Base-by-base conservation (phyloP, 306 rosid species). In the Pachyrhizus erosus region DNA sequence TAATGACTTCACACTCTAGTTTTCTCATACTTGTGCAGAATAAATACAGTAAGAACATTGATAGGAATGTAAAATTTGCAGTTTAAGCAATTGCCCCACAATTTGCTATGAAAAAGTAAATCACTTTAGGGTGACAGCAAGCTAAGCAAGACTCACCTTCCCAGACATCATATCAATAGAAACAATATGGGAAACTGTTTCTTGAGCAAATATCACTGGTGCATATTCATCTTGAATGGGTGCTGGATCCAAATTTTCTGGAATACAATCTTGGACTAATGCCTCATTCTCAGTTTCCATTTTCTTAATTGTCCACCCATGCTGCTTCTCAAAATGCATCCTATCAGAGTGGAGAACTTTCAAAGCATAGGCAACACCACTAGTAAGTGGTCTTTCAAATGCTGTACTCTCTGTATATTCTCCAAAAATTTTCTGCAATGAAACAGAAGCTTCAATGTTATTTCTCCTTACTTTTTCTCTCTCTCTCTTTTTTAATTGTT, bases 91-190 rank as follows among this genome's bases (percentile, higher is more conserved):
- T 75, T 49, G 10, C 10, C 49, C 9, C 37, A 31, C 55, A 64
- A 67, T 58, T 40, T 27, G 24, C 70, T 69, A 60, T 70, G 37
- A 70, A 49, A 61, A 27, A 14, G 58, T 40, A 67, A 65, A 20
- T 42, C 42, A 20, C 52, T 33, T 15, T 39, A 7, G 42, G 61
- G 31, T 37, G 31, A 76, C 29, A 40, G 46, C 39, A 73, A 73
- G 81, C 42, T 48, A 79, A 83, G 58, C 54, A 78, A 57, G 73
- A 73, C 89, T 40, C 75, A 96, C 99, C 98, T 93, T 96, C 84
- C 99, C 99, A 11, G 99, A 96, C 99, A 96, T 96, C 99, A 96
- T 96, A 89, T 93, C 99, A 58, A 96, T 96, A 21, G 99, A 96
- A 77, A 96, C 98, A 85, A 96, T 96, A 90, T 96, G 99, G 68